These are phyloP conservation scores for Zangia roseola DNA, from an alignment of 768 basidiomycete genomes.

Conservation along the genomic window DNA sequence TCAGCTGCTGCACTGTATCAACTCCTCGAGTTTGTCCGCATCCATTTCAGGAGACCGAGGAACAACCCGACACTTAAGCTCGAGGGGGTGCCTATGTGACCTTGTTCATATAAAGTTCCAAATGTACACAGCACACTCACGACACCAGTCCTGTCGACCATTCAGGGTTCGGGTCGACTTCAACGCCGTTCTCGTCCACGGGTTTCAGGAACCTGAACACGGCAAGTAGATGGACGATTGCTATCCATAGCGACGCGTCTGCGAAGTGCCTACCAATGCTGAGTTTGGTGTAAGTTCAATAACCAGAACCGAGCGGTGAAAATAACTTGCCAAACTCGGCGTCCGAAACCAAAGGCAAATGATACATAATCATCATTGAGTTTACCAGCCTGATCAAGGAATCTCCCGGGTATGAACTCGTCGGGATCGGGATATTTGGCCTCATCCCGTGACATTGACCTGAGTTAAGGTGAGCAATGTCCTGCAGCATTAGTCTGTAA, in stretches of 20 bases:
- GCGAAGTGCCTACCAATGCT: slow-evolving; percentile 33
- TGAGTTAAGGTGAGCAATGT: slow-evolving; percentile 11
- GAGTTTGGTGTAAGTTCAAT: slow-evolving; percentile 2
- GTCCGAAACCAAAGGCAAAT: slow-evolving; percentile 30
- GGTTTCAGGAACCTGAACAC: slow-evolving; percentile 31
- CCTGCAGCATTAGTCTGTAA: not conserved
- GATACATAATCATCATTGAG: slow-evolving; percentile 24
- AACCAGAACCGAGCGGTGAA: not conserved
- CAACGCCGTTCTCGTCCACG: slow-evolving; percentile 25
- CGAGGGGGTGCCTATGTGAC: slow-evolving; percentile 25
- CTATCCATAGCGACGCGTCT: slow-evolving; percentile 33
- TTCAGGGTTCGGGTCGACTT: slow-evolving; percentile 22
- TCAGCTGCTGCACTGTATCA: slow-evolving; percentile 14
- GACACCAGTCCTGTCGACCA: slow-evolving; percentile 31
- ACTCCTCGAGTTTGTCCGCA: slow-evolving; percentile 13
- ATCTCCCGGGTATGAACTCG: slow-evolving; percentile 31
- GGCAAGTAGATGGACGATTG: slow-evolving; percentile 29
- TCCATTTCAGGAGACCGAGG: slow-evolving; percentile 18
- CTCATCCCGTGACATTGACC: slow-evolving; percentile 32
- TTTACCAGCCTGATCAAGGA: slow-evolving; percentile 21
- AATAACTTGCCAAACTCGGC: slow-evolving; percentile 24
- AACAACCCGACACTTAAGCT: slow-evolving; percentile 29
- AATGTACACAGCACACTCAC: slow-evolving; percentile 15
- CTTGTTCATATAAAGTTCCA: slow-evolving; percentile 2
- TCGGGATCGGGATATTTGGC: slow-evolving; percentile 23